These are phyloP conservation scores for Helichrysum umbraculigerum DNA, from an alignment of 129 eudicot species.

Conservation along the genomic window DNA sequence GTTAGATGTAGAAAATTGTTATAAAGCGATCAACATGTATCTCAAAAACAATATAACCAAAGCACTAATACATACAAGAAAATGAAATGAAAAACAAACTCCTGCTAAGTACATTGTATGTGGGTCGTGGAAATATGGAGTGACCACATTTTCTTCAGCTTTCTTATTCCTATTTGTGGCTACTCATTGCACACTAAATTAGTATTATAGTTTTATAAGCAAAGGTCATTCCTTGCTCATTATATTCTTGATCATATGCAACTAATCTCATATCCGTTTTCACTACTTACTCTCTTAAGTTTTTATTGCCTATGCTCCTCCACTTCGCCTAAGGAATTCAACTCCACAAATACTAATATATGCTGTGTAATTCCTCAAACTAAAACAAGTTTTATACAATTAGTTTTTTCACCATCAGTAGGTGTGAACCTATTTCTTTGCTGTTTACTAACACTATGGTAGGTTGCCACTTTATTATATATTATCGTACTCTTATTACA, in stretches of 20 bases:
- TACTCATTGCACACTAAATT: background rate
- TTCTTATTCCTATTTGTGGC: background rate
- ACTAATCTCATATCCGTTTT: background rate
- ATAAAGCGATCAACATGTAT: background rate
- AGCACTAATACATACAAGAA: slow-evolving; percentile 12
- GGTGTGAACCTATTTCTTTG: background rate
- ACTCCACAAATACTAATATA: background rate
- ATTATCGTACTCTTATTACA: background rate
- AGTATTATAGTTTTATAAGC: background rate
- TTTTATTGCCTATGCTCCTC: background rate
- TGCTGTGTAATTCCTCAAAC: background rate
- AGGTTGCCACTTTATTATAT: background rate
- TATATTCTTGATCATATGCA: background rate
- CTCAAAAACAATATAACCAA: slow-evolving; percentile 7
- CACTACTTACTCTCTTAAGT: background rate
- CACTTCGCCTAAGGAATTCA: background rate
- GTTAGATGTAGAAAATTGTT: background rate
- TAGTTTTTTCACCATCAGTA: background rate
- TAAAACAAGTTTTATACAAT: background rate
- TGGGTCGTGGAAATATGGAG: slow-evolving; percentile 5
- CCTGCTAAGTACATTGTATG: background rate
- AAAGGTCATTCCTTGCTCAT: background rate
- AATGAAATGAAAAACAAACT: slow-evolving; percentile 10
- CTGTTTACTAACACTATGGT: background rate
- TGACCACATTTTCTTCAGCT: background rate